Evolutionary conservation across 352 stramenopile genomes (phyloP), one percentile per base, ranked within the genome.

Genomic region (Blastocystis sp.): DNA sequence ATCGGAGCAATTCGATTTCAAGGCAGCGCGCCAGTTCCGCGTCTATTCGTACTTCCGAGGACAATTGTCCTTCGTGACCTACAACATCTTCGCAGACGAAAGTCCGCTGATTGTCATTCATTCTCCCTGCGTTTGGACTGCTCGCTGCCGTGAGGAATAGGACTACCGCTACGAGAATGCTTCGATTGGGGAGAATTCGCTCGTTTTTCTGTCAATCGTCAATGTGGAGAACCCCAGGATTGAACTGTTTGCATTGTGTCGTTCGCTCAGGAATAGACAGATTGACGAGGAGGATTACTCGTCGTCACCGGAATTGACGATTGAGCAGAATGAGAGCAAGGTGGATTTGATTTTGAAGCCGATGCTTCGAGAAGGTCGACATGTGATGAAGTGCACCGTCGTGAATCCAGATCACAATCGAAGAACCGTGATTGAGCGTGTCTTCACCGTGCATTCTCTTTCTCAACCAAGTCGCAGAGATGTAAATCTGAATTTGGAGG

Each of bases 1-100:
- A 33, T 50, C 74, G 6, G 74, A 85, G 26, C 55, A 67, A 10
- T 85, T 85, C 33, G 74, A 85, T 45, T 85, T 85, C 74, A 85
- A 85, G 31, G 24, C 31, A 19, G 74, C 74, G 65, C 74, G 55
- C 26, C 74, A 85, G 29, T 85, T 85, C 26, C 74, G 74, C 37
- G 21, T 85, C 2, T 85, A 69, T 63, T 85, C 74, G 26, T 85
- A 85, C 50, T 85, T 85, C 74, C 74, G 31, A 35, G 19, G 60
- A 16, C 31, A 85, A 45, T 55, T 85, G 10, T 85, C 74, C 10
- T 85, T 85, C 33, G 33, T 85, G 6, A 85, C 74, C 33, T 85
- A 85, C 61, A 85, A 85, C 45, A 51, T 85, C 13, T 39, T 69
- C 61, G 45, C 45, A 2, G 74, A 85, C 45, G 60, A 85, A 16